A percentile compares a stretch with the other conserved stretches of the same genome.
Evolutionary conservation across 2,329 filamentous ascomycete species (phyloP).

Genomic region (Colletotrichum sp.): DNA sequence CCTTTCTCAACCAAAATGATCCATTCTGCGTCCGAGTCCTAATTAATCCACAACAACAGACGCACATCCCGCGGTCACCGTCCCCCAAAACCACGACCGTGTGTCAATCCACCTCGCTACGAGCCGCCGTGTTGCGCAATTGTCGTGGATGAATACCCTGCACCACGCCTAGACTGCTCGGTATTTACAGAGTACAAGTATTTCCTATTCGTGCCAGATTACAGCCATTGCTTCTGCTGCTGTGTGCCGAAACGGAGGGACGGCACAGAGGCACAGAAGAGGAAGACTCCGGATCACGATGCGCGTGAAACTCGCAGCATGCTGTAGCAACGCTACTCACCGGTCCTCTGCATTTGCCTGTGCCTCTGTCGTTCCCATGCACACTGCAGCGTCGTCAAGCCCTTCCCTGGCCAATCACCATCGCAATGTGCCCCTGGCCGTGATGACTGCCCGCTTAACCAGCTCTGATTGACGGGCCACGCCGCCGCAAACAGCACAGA

Average conservation of each 20-base stretch:
- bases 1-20: not conserved
- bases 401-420: not conserved
- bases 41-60: conserved; percentile 10
- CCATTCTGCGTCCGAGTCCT: conserved; percentile 7
- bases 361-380: not conserved
- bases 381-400: not conserved
- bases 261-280: not conserved
- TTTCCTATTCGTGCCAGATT: not conserved
- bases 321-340: not conserved
- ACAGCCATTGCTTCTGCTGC: not conserved
- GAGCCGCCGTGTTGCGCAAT: not conserved
- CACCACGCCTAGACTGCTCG: not conserved
- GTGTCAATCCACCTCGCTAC: not conserved
- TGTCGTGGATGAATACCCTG: not conserved
- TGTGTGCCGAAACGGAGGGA: not conserved
- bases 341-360: conserved; percentile 1
- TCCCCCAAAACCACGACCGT: not conserved
- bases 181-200: not conserved
- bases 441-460: not conserved
- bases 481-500: not conserved
- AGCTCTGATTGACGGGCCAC: not conserved
- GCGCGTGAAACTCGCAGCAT: not conserved
- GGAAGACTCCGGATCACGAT: not conserved
- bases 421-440: not conserved
- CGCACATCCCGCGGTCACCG: not conserved